These are phyloP conservation scores for Pinus tabuliformis DNA, from an alignment of 75 land plant genomes.

Conservation along the genomic window DNA sequence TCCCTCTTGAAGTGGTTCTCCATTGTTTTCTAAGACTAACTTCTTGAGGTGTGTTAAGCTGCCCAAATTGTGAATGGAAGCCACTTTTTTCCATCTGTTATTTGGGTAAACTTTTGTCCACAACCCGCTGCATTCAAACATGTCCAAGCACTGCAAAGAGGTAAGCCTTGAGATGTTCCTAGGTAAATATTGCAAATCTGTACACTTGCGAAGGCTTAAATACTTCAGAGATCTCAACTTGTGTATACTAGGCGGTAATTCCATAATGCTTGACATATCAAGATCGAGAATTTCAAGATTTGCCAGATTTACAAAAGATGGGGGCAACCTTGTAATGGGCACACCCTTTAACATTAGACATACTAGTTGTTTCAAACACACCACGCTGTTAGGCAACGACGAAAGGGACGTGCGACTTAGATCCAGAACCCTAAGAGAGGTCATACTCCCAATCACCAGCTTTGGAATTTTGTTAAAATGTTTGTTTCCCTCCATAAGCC, in stretches of 20 bases:
- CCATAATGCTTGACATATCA: not conserved
- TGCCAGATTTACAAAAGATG: not conserved
- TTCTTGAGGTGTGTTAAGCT: not conserved
- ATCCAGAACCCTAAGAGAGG: no score
- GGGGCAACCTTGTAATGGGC: not conserved
- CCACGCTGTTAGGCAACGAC: no score
- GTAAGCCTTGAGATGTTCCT: not conserved
- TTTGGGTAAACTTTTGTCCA: no score
- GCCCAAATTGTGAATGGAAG: not conserved
- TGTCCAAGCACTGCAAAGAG: not conserved
- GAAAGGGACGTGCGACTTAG: no score
- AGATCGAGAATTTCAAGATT: not conserved
- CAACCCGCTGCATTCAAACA: no score
- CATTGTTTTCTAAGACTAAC: not conserved
- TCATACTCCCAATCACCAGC: no score
- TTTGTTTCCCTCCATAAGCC: not conserved
- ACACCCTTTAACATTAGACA: not conserved
- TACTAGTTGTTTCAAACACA: no score
- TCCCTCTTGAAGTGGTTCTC: not conserved
- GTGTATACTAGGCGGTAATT: not conserved
- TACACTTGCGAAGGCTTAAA: not conserved
- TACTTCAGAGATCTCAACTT: not conserved
- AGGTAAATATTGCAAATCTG: not conserved
- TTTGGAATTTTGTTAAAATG: not conserved
- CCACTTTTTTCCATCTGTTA: not conserved